Evolutionary conservation across 805 yeast genomes (phyloP), one percentile per base, ranked within the genome.

Genomic region (Pichia eremophila): DNA sequence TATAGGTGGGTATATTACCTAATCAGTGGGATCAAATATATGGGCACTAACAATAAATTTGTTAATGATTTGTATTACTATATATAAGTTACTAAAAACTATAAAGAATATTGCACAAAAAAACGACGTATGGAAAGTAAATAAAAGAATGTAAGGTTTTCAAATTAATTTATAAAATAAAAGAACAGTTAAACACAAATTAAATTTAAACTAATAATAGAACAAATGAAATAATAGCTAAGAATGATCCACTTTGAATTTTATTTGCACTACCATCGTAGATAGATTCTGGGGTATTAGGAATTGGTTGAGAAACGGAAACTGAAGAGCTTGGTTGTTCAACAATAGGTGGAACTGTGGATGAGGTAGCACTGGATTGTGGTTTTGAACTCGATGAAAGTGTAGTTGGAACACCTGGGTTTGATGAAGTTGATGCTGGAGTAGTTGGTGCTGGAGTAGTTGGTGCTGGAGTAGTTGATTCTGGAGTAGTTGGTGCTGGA

Each of bases 241-340:
- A 25, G 38, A n/a, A 39, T 8, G 42, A 11, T 36, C 18, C 22
- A n/a, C 3, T 15, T 40, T n/a, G 43, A 25, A 34, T 8, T 34
- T 34, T 31, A 18, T 39, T 28, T 28, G 41, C 39, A 39, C 22
- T 37, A 11, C 35, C 25, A 32, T 46, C 41, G 19, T 39, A 37
- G 17, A 46, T 36, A 31, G 43, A 12, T 29, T 39, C 47, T 5
- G 47, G 27, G 18, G 45, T 37, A 18, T 32, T 39, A 29, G 39
- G 25, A 37, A 29, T 28, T 43, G 41, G 39, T 10, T 37, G 19
- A 32, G 45, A 41, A 37, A 39, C 12, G 6, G 54, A 40, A 17
- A 40, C 15, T 32, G 45, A 37, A n/a, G 42, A 41, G 27, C 44
- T 46, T 31, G 42, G 39, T 15, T 34, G 40, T 34, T 18, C 49